Conservation (phyloP, 1,139 yeast species). For the Magnusiomyces ingens region DNA sequence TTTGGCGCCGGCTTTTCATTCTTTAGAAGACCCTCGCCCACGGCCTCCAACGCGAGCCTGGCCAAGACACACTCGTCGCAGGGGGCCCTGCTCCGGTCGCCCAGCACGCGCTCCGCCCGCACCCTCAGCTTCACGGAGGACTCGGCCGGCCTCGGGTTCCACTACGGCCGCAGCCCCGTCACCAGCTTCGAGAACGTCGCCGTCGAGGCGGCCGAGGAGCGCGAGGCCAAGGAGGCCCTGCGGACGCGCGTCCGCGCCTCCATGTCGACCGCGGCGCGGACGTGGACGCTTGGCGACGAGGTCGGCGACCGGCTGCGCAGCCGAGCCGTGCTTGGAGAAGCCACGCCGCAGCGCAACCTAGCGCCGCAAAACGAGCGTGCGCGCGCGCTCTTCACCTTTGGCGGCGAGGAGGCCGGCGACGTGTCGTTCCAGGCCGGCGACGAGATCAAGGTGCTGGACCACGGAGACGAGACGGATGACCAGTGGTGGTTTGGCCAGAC, state of each 20-base stretch:
- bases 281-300: slow-evolving; percentile 7
- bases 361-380: slow-evolving; percentile 26
- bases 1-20: slow-evolving; percentile 3
- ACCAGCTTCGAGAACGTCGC: slow-evolving; percentile 4
- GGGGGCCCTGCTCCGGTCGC: background rate
- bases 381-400: slow-evolving; percentile 33
- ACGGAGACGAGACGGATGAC: slow-evolving; percentile 35
- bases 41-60: background rate
- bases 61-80: slow-evolving; percentile 1
- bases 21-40: background rate
- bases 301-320: slow-evolving; percentile 1
- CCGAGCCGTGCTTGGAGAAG: background rate
- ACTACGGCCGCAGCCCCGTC: slow-evolving; percentile 14
- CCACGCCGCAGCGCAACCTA: slow-evolving; percentile 4
- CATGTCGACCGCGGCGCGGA: slow-evolving; percentile 16
- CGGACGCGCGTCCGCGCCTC: slow-evolving; percentile 16
- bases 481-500: slow-evolving; percentile 60
- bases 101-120: background rate
- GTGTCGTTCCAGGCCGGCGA: slow-evolving; percentile 47
- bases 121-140: background rate
- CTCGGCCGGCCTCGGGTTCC: background rate
- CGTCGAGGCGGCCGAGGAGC: slow-evolving; percentile 4
- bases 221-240: slow-evolving; percentile 10
- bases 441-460: slow-evolving; percentile 39
- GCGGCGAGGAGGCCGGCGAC: slow-evolving; percentile 42